Evolutionary conservation across 345 rosid genomes (phyloP).

Genomic region (Rubroshorea leprosula): DNA sequence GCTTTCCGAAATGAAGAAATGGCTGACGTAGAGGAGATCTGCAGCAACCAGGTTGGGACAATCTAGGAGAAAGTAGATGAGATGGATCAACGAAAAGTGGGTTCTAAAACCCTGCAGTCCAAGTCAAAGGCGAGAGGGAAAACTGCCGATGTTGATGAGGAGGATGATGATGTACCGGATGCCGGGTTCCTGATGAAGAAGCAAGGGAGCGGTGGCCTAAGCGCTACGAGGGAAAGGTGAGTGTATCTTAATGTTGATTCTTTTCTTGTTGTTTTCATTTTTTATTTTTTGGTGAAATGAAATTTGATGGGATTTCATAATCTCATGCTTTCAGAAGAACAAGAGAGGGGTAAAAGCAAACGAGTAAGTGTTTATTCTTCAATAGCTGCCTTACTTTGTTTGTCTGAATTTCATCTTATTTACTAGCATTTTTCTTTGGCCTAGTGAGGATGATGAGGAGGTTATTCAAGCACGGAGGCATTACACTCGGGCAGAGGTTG

Average conservation of each 20-base stretch:
- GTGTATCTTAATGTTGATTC: not conserved
- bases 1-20: not conserved
- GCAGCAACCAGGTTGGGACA: not conserved
- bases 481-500: slow-evolving; percentile 39
- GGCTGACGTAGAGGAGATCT: not conserved
- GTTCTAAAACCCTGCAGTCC: not conserved
- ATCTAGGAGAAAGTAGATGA: not conserved
- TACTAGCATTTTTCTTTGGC: not conserved
- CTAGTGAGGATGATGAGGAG: slow-evolving; percentile 31
- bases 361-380: slow-evolving; percentile 19
- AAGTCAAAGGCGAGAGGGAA: not conserved
- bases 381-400: not conserved
- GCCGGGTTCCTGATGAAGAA: slow-evolving; percentile 32
- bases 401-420: not conserved
- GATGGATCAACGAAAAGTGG: not conserved
- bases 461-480: slow-evolving; percentile 42
- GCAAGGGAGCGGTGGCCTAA: slow-evolving; percentile 49
- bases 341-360: slow-evolving; percentile 10
- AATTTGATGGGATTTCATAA: not conserved
- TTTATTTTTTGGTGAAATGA: not conserved
- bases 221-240: slow-evolving; percentile 40
- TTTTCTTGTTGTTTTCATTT: not conserved
- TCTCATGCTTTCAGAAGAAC: slow-evolving; percentile 13
- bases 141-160: not conserved
- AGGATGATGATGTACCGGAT: slow-evolving; percentile 10